Evolutionary conservation across 768 basidiomycete species (phyloP).

Genomic region (Heimioporus sp.): DNA sequence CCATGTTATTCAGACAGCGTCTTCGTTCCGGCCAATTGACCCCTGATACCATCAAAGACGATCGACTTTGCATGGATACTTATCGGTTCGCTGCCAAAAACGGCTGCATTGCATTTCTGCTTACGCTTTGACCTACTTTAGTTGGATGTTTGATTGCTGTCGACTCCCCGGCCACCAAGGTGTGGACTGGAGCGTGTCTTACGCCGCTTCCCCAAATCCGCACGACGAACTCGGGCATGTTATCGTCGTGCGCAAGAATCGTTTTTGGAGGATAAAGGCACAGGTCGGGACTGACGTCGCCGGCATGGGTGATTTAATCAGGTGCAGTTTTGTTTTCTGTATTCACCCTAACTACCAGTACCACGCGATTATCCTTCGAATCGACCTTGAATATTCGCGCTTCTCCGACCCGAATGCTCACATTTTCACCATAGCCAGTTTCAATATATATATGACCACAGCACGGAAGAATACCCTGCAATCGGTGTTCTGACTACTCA

Average conservation of each 20-base stretch:
- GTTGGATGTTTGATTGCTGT: slow-evolving; percentile 93
- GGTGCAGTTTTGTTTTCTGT: slow-evolving; percentile 36
- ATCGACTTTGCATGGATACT: slow-evolving; percentile 82
- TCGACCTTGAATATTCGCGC: background rate
- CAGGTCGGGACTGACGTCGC: slow-evolving; percentile 53
- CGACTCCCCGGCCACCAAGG: slow-evolving; percentile 74
- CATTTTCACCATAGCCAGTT: slow-evolving; percentile 53
- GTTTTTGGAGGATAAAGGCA: slow-evolving; percentile 78
- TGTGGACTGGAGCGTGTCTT: slow-evolving; percentile 73
- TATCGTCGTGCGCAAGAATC: slow-evolving; percentile 80
- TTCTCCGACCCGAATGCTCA: slow-evolving; percentile 1
- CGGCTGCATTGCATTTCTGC: background rate
- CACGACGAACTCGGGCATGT: slow-evolving; percentile 67
- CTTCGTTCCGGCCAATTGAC: slow-evolving; percentile 63
- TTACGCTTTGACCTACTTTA: slow-evolving; percentile 24
- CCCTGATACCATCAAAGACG: slow-evolving; percentile 67
- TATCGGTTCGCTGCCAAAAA: slow-evolving; percentile 51
- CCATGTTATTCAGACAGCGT: slow-evolving; percentile 70
- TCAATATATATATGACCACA: slow-evolving; percentile 66
- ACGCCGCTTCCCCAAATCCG: slow-evolving; percentile 46
- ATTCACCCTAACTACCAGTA: too few species aligned
- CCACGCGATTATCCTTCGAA: background rate
- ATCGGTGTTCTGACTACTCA: slow-evolving; percentile 77
- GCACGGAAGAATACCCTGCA: slow-evolving; percentile 60
- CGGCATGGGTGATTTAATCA: slow-evolving; percentile 62